Percentiles rank a stretch among this genome's conserved stretches.
Conservation (phyloP, 2,329 filamentous ascomycete genomes). For the Colletotrichum lindemuthianum region DNA sequence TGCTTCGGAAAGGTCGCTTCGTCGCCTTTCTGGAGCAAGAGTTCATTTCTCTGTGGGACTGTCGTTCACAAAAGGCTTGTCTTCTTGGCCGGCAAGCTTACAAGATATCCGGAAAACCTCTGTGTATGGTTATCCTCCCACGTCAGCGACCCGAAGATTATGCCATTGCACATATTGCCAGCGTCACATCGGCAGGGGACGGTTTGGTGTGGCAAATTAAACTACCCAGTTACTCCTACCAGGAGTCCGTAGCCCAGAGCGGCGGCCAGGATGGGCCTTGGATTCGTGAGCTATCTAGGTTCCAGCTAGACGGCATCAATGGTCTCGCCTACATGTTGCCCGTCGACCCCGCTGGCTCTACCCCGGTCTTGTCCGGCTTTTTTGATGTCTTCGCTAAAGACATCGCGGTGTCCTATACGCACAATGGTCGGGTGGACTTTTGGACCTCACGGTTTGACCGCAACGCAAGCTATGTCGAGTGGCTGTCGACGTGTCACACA, state of each 20-base stretch:
- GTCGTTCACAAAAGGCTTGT: constrained; percentile 66
- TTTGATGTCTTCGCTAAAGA: constrained; percentile 88
- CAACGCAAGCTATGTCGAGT: constrained; percentile 70
- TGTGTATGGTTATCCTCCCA: constrained; percentile 83
- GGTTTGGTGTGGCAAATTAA: constrained; percentile 85
- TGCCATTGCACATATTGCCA: constrained; percentile 77
- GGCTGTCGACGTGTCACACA: constrained; percentile 83
- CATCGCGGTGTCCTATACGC: constrained; percentile 85
- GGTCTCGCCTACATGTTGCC: constrained; percentile 76
- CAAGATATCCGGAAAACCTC: constrained; percentile 72
- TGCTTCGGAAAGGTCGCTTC: constrained; percentile 81
- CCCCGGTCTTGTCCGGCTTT: constrained; percentile 77
- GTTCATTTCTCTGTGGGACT: constrained; percentile 82
- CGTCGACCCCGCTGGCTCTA: constrained; percentile 85
- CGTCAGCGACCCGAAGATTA: constrained; percentile 65
- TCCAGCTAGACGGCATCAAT: constrained; percentile 71
- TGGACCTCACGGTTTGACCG: constrained; percentile 83
- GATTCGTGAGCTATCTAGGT: constrained; percentile 75
- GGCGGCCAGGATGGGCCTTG: constrained; percentile 50
- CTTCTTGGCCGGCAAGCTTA: constrained; percentile 70
- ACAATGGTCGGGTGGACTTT: constrained; percentile 78
- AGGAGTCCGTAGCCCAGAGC: constrained; percentile 38
- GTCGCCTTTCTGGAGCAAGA: constrained; percentile 82
- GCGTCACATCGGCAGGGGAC: constrained; percentile 79
- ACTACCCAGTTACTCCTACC: constrained; percentile 60